phyloP scores from a whole-genome alignment of 371 early-diverging fungal genomes.

The Mortierella sp. region DNA sequence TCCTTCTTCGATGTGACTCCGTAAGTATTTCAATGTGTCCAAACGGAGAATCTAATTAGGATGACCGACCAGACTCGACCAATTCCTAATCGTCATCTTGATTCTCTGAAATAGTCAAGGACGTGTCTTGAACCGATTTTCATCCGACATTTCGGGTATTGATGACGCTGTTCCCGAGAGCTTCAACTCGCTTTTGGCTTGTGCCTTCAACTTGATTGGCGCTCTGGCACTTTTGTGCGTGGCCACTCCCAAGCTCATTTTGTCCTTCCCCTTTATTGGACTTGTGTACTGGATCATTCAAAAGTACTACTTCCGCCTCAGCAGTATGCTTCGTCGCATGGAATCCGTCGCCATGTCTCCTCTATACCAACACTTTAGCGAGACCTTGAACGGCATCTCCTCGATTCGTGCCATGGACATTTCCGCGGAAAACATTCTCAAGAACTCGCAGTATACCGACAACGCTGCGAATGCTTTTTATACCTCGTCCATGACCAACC shows the following conservation, averaged over 20 bases:
- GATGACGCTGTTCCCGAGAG: slow-evolving; percentile 61
- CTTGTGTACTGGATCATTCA: background rate
- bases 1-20: slow-evolving; percentile 16
- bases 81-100: slow-evolving; percentile 54
- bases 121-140: slow-evolving; percentile 78
- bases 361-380: slow-evolving; percentile 74
- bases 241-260: slow-evolving; percentile 1
- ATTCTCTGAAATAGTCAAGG: slow-evolving; percentile 69
- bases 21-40: slow-evolving; percentile 10
- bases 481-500: slow-evolving; percentile 6
- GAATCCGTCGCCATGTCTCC: slow-evolving; percentile 73
- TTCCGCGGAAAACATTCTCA: slow-evolving; percentile 7
- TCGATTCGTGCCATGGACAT: slow-evolving; percentile 28
- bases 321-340: slow-evolving; percentile 74
- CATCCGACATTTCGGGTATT: slow-evolving; percentile 69
- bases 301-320: slow-evolving; percentile 59
- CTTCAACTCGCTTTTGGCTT: slow-evolving; percentile 51
- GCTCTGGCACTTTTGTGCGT: background rate
- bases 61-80: too few species aligned
- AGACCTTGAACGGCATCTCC: slow-evolving; percentile 61
- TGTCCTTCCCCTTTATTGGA: background rate
- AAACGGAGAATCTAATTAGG: too few species aligned
- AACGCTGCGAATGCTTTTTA: slow-evolving; percentile 4
- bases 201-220: slow-evolving; percentile 31
- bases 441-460: slow-evolving; percentile 12